Evolutionary conservation across 2,329 filamentous ascomycete species (phyloP).

Genomic region (Juglanconis sp.): DNA sequence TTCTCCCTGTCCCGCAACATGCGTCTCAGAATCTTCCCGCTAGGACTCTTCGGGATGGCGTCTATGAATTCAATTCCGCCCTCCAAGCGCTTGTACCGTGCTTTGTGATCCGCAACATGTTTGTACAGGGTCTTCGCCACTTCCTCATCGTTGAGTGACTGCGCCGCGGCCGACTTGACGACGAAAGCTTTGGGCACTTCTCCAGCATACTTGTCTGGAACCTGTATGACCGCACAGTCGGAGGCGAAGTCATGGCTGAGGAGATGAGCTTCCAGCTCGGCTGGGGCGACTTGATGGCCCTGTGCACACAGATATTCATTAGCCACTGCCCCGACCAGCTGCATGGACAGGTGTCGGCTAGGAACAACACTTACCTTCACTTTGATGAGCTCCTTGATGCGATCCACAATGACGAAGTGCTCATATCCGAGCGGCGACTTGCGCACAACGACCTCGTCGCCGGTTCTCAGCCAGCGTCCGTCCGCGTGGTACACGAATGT

Average conservation of each 20-base stretch:
- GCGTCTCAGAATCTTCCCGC: constrained; percentile 62
- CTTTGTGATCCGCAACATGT: constrained; percentile 55
- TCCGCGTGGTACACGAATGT: constrained; percentile 68
- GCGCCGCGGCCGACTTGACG: constrained; percentile 32
- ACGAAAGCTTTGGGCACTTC: constrained; percentile 55
- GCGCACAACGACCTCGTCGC: constrained; percentile 74
- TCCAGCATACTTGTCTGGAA: constrained; percentile 49
- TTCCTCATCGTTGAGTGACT: constrained; percentile 49
- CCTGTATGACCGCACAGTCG: constrained; percentile 65
- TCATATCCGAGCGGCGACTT: constrained; percentile 64
- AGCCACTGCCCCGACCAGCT: not conserved
- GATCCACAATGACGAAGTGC: constrained; percentile 80
- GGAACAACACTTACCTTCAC: constrained; percentile 37
- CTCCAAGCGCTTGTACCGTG: constrained; percentile 56
- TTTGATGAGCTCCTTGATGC: constrained; percentile 53
- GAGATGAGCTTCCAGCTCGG: constrained; percentile 68
- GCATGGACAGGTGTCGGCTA: not conserved
- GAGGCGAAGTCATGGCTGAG: constrained; percentile 62
- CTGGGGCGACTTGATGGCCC: constrained; percentile 68
- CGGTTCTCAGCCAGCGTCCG: constrained; percentile 74
- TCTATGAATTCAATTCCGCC: constrained; percentile 53
- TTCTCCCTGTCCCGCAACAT: constrained; percentile 65
- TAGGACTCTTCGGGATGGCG: constrained; percentile 60
- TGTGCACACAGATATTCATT: constrained; percentile 24
- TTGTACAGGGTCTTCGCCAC: constrained; percentile 42